Evolutionary conservation across 2,329 filamentous ascomycete genomes (phyloP), one percentile per base, ranked within the genome.

Genomic region (Aspergillus udagawae): DNA sequence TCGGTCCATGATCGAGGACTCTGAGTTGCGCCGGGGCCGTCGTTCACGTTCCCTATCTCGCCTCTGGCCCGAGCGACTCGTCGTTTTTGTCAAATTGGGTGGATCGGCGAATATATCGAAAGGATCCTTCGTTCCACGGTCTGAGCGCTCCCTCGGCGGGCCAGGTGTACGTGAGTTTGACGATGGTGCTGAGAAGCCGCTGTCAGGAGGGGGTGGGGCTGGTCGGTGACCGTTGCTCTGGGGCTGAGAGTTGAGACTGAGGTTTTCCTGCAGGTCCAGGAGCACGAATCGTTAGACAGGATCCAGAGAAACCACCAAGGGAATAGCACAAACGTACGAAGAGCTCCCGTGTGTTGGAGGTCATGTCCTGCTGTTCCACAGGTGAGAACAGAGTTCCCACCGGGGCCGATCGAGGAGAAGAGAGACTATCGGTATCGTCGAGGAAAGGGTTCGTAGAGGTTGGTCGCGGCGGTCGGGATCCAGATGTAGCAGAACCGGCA

Each of bases 401-500:
- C 23, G 72, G 71, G 27, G 69, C 67, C 7, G 72, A 74, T 60
- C 72, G 73, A 25, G 71, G 69, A 17, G 74, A 73, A 41, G 72
- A 53, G 4, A 69, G 61, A 17, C 21, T 23, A 42, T 79, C 77
- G 6, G 67, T 67, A 27, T 77, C 76, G 66, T 82, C 83, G 53
- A 87, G 74, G 67, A 88, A 88, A 27, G 85, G 85, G 65, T 88
- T 88, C 49, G 81, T 83, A 53, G 84, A 85, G 55, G 77, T 74
- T 49, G 80, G 82, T 61, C 81, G 79, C 60, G 78, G 71, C 55
- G 76, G 71, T 45, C 65, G 70, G 54, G 60, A 57, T 29, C 61
- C 62, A 21, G 56, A 70, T 49, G 65, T 64, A 52, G 66, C 67
- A 53, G 71, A 68, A 49, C 65, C 64, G 50, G 64, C 65, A 4